These are phyloP conservation scores for Cercospora zeina DNA, from an alignment of 2,329 filamentous ascomycete genomes.

Conservation along the genomic window DNA sequence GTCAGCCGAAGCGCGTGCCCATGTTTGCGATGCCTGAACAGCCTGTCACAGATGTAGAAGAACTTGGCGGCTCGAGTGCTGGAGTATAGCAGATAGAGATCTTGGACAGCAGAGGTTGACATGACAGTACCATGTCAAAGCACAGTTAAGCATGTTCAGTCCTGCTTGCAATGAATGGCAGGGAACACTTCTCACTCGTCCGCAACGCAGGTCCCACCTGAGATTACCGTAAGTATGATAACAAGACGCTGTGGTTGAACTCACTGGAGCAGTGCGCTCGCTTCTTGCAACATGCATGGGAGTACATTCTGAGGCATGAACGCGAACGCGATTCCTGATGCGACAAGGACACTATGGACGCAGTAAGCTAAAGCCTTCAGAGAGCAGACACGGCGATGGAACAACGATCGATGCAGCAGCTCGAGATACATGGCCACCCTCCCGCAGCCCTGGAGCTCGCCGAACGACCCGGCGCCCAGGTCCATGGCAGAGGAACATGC, in stretches of 20 bases:
- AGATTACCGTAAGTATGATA: background rate
- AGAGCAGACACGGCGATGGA: background rate
- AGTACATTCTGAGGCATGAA: too few species aligned
- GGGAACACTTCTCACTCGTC: background rate
- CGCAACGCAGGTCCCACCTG: background rate
- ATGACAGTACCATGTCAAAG: background rate
- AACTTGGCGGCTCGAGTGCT: conserved; percentile 14
- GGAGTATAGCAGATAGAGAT: background rate
- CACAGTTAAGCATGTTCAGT: background rate
- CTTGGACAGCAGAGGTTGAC: background rate
- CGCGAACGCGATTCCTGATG: background rate
- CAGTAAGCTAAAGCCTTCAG: background rate
- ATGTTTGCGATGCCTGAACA: conserved; percentile 49
- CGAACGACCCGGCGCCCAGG: background rate
- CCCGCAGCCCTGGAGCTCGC: background rate
- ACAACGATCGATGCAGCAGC: background rate
- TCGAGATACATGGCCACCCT: background rate
- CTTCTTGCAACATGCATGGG: background rate
- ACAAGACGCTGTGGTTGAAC: background rate
- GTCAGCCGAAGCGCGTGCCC: conserved; percentile 41
- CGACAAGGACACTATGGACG: background rate
- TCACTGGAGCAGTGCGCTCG: background rate
- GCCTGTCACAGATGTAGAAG: conserved; percentile 44
- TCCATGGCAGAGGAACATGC: conserved; percentile 3
- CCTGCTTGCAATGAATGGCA: background rate